Percentiles rank a stretch among this genome's conserved stretches.
Conservation (phyloP, 805 yeast genomes). For the Wickerhamomyces canadensis region DNA sequence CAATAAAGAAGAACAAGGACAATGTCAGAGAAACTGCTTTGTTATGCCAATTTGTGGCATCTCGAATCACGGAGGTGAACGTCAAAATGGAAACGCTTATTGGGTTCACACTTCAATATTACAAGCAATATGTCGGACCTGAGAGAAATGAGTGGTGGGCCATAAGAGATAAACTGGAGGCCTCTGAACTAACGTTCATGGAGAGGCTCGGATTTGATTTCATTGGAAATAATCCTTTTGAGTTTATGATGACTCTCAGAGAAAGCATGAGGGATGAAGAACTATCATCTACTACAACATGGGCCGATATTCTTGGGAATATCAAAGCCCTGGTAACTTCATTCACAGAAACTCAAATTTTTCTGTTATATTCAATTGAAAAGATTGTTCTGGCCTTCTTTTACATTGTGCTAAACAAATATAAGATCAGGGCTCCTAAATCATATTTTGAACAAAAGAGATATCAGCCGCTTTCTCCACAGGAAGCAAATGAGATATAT, state of each 20-base stretch:
- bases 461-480: neutral
- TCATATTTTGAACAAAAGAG: constrained; percentile 8
- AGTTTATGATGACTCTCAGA: constrained; percentile 1
- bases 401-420: constrained; percentile 3
- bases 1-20: constrained; percentile 1
- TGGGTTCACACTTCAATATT: neutral
- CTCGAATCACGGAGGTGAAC: constrained; percentile 16
- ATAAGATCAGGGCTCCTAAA: constrained; percentile 8
- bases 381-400: constrained; percentile 7
- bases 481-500: neutral
- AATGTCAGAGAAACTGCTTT: neutral
- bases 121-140: neutral
- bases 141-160: constrained; percentile 7
- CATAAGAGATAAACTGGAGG: constrained; percentile 12
- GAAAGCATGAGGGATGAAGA: constrained; percentile 2
- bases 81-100: constrained; percentile 7
- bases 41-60: constrained; percentile 15
- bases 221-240: constrained; percentile 13
- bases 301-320: too few relatives aligned
- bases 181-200: constrained; percentile 16
- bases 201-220: constrained; percentile 22
- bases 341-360: constrained; percentile 11
- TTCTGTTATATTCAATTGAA: constrained; percentile 10
- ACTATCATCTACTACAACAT: too few relatives aligned
- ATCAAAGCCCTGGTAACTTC: too few relatives aligned